Percentiles rank a stretch among this genome's conserved stretches.
Conservation (phyloP, 2,329 filamentous ascomycete species). For the Pseudocercospora fijiensis region DNA sequence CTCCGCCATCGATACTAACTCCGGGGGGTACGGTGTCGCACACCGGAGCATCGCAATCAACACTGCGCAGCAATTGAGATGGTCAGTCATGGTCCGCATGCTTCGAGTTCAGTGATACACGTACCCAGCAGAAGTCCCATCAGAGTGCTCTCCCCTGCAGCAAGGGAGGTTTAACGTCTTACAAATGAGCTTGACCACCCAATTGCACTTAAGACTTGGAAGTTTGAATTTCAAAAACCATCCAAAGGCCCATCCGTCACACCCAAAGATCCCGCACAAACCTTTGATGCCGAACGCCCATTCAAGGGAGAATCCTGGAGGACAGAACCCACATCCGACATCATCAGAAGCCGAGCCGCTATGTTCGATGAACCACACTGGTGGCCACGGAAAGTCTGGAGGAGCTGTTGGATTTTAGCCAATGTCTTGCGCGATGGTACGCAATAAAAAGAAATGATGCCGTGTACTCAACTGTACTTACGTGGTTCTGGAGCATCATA, state of each 20-base stretch:
- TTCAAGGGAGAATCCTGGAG: neutral
- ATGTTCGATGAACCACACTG: neutral
- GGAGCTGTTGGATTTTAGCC: conserved; percentile 1
- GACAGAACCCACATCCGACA: conserved; percentile 2
- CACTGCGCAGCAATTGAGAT: neutral
- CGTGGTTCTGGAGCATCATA: conserved; percentile 4
- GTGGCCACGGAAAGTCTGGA: conserved; percentile 7
- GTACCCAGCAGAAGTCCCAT: neutral
- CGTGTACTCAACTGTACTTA: neutral
- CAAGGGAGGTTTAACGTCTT: neutral
- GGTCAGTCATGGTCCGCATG: neutral
- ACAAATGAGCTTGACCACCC: neutral
- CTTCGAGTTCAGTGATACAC: neutral
- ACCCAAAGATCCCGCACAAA: conserved; percentile 9
- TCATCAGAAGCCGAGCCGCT: neutral
- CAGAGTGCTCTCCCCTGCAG: neutral
- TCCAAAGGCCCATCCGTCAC: neutral
- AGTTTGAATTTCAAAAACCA: neutral
- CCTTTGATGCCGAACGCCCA: conserved; percentile 3
- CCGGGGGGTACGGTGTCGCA: conserved; percentile 4
- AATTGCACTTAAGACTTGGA: neutral
- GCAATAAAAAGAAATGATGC: neutral
- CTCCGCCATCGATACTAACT: conserved; percentile 8
- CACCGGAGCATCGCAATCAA: conserved; percentile 1
- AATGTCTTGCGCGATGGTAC: neutral